Evolutionary conservation across 2,329 filamentous ascomycete genomes (phyloP).

Genomic region (Leptoxyphium fumago): DNA sequence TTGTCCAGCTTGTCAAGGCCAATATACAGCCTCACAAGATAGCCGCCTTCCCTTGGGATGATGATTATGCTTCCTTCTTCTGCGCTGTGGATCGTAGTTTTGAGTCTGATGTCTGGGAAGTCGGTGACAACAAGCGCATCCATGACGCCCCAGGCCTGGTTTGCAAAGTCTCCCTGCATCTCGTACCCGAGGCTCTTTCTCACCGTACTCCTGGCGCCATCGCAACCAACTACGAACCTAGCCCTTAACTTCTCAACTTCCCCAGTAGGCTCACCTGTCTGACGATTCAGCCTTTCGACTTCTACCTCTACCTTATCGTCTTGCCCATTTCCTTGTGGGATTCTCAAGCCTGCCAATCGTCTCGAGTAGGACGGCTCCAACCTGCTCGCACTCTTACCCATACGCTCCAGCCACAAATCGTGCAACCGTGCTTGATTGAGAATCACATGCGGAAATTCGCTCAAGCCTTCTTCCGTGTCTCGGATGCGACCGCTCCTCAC

Average conservation of each 20-base stretch:
- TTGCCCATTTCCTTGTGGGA: conserved; percentile 6
- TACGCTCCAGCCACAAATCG: conserved; percentile 24
- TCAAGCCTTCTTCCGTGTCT: conserved; percentile 47
- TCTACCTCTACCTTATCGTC: conserved; percentile 39
- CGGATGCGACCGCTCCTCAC: conserved; percentile 44
- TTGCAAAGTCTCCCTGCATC: conserved; percentile 22
- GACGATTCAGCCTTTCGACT: conserved; percentile 22
- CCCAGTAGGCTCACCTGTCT: conserved; percentile 11
- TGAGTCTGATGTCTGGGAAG: conserved; percentile 38
- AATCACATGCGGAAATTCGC: conserved; percentile 50
- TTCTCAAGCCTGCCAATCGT: conserved; percentile 10
- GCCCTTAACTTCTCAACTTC: conserved; percentile 13
- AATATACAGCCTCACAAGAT: conserved; percentile 21
- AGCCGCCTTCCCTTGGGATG: conserved; percentile 40
- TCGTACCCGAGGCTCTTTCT: conserved; percentile 17
- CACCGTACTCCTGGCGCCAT: conserved; percentile 19
- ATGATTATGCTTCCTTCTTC: conserved; percentile 64
- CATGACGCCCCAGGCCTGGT: conserved; percentile 23
- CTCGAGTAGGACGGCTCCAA: conserved; percentile 18
- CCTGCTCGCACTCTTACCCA: conserved; percentile 18
- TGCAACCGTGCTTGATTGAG: conserved; percentile 61
- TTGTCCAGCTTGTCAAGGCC: conserved; percentile 26
- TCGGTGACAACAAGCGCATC: conserved; percentile 20
- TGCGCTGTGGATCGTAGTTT: conserved; percentile 39
- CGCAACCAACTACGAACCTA: conserved; percentile 22